Conservation (phyloP, 768 basidiomycete species). For the Leccinum disarticulatum region DNA sequence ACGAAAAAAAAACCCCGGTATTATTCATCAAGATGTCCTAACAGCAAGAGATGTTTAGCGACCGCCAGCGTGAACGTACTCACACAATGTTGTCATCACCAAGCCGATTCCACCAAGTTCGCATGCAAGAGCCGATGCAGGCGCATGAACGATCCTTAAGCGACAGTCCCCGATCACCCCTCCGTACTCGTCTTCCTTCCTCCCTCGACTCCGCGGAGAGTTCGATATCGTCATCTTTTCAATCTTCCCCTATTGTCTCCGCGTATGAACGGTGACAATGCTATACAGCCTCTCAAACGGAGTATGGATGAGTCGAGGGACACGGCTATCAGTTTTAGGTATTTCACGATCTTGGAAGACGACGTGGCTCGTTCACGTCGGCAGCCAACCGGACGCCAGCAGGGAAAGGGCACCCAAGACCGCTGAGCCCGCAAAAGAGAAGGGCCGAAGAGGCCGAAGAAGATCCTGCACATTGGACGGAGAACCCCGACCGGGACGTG, state of each 20-base stretch:
- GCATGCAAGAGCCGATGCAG: constrained; percentile 26
- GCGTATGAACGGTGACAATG: constrained; percentile 24
- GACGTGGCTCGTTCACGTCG: constrained; percentile 35
- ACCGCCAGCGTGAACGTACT: not conserved
- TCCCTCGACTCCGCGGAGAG: constrained; percentile 30
- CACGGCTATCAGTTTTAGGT: constrained; percentile 47
- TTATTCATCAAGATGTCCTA: not conserved
- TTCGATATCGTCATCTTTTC: constrained; percentile 19
- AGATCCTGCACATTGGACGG: constrained; percentile 12
- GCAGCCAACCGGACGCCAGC: constrained; percentile 8
- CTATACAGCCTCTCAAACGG: constrained; percentile 40
- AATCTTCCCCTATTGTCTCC: constrained; percentile 24
- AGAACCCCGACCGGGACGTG: constrained; percentile 22
- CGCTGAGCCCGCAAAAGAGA: constrained; percentile 10
- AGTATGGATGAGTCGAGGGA: constrained; percentile 49
- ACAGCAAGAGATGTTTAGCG: too few relatives aligned
- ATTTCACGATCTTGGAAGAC: constrained; percentile 44
- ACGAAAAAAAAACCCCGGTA: not conserved
- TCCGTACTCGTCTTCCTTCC: constrained; percentile 35
- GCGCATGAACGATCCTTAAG: constrained; percentile 15
- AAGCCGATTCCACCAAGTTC: constrained; percentile 43
- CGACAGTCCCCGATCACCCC: constrained; percentile 31
- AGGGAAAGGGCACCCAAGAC: constrained; percentile 13
- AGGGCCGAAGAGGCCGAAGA: constrained; percentile 14
- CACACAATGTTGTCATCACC: not conserved